A percentile compares a stretch with the other conserved stretches of the same genome.
phyloP scores from a whole-genome alignment of 208 protist genomes.

The Trypanosoma congolense region DNA sequence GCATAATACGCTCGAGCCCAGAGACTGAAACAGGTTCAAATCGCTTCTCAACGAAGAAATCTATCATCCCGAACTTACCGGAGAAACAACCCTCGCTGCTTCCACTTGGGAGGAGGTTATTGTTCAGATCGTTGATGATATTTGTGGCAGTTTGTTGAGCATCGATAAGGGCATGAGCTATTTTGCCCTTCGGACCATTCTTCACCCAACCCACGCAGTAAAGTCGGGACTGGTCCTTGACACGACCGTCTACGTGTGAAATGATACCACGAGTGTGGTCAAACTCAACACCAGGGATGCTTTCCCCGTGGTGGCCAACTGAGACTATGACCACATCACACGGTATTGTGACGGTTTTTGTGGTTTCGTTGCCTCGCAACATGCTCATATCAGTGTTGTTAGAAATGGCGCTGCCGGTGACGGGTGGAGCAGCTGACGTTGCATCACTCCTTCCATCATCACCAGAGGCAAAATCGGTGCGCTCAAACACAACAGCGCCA shows the following conservation, averaged over 20 bases:
- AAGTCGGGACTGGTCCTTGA: constrained; percentile 62
- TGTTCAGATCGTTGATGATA: constrained; percentile 61
- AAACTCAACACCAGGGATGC: constrained; percentile 68
- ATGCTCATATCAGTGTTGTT: constrained; percentile 9
- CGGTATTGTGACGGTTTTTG: constrained; percentile 51
- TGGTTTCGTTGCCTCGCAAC: background rate
- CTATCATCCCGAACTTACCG: constrained; percentile 85
- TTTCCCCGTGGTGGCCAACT: constrained; percentile 64
- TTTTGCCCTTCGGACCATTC: constrained; percentile 87
- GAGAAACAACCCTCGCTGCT: constrained; percentile 5
- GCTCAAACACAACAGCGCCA: constrained; percentile 70
- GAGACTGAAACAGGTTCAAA: constrained; percentile 74
- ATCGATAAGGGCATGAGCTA: constrained; percentile 74
- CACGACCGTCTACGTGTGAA: constrained; percentile 55
- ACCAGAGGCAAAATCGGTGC: constrained; percentile 21
- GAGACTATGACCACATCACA: constrained; percentile 86
- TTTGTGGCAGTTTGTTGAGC: constrained; percentile 64
- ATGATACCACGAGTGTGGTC: constrained; percentile 67
- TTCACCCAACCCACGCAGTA: constrained; percentile 92
- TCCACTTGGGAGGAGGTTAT: constrained; percentile 32
- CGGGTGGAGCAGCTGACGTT: too few species aligned
- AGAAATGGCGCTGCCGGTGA: too few species aligned
- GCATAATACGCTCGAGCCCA: constrained; percentile 74
- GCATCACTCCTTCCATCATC: too few species aligned
- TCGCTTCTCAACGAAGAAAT: constrained; percentile 75